Evolutionary conservation across 2,329 filamentous ascomycete genomes (phyloP).

Genomic region (Diaporthe sp.): DNA sequence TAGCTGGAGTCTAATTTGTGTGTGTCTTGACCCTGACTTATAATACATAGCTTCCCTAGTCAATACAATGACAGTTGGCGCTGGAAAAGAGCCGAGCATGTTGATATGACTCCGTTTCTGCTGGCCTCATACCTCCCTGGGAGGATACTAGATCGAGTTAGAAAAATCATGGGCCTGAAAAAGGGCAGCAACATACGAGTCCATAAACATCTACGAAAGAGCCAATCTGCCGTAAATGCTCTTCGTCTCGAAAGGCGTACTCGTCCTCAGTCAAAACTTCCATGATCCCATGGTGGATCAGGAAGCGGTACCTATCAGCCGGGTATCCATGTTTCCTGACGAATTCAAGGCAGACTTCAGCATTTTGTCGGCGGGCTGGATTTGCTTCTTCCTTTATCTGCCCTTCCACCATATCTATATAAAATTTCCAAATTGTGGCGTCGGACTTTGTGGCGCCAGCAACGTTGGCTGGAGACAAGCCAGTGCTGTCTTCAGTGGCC

Average conservation of each 20-base stretch:
- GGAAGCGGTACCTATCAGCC: background rate
- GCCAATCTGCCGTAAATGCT: background rate
- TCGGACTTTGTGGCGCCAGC: background rate
- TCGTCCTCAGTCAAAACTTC: background rate
- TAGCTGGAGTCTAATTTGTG: too few species aligned
- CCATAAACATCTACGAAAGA: background rate
- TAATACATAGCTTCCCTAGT: too few species aligned
- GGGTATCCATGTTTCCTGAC: background rate
- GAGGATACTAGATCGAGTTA: background rate
- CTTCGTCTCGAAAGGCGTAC: background rate
- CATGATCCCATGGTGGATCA: background rate
- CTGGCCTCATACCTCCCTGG: too few species aligned
- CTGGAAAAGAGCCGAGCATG: too few species aligned
- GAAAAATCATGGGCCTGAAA: background rate
- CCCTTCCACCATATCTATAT: background rate
- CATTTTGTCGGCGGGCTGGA: background rate
- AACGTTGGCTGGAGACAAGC: background rate
- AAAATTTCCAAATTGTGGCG: too few species aligned
- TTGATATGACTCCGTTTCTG: too few species aligned
- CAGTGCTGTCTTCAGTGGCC: background rate
- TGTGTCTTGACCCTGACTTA: too few species aligned
- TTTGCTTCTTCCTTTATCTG: background rate
- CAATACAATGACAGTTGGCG: too few species aligned
- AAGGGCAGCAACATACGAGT: background rate
- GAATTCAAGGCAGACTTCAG: background rate